Percentiles rank a stretch among this genome's conserved stretches.
Conservation (phyloP, 352 stramenopile genomes). For the Pythium angustatum region DNA sequence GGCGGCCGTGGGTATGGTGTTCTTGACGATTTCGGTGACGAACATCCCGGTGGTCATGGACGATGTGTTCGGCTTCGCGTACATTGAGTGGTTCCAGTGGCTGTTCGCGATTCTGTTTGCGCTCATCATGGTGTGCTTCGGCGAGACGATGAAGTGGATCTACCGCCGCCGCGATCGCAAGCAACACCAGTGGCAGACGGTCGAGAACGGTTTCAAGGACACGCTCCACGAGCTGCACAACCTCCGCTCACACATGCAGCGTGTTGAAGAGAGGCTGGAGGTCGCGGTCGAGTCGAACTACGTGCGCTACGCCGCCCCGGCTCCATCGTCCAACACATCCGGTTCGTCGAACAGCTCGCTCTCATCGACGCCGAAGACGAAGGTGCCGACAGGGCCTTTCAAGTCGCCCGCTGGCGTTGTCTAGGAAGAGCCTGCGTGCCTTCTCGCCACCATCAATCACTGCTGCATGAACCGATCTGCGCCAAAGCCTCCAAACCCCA, state of each 20-base stretch:
- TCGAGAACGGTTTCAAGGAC: conserved; percentile 44
- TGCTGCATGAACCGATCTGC: neutral
- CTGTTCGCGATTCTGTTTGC: conserved; percentile 69
- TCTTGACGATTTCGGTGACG: conserved; percentile 63
- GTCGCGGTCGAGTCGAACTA: conserved; percentile 48
- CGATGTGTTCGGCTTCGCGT: conserved; percentile 66
- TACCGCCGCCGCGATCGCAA: conserved; percentile 64
- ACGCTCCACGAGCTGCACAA: conserved; percentile 64
- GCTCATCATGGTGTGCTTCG: conserved; percentile 66
- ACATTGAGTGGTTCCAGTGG: conserved; percentile 78
- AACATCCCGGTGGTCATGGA: conserved; percentile 70
- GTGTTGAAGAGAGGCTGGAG: conserved; percentile 61
- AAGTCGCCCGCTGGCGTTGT: conserved; percentile 5
- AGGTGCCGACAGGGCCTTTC: neutral
- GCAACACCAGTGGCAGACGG: conserved; percentile 35
- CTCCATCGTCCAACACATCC: conserved; percentile 47
- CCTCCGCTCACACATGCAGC: conserved; percentile 55
- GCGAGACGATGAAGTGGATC: conserved; percentile 65
- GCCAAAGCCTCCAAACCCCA: neutral
- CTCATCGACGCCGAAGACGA: conserved; percentile 24
- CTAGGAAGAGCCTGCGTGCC: neutral
- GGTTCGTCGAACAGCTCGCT: conserved; percentile 48
- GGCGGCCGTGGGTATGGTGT: conserved; percentile 57
- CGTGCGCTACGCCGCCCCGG: conserved; percentile 28
- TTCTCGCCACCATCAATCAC: neutral